Percentiles rank a stretch among this genome's conserved stretches.
These are phyloP conservation scores for Russula olivacea DNA, from an alignment of 768 basidiomycete species.

Conservation along the genomic window DNA sequence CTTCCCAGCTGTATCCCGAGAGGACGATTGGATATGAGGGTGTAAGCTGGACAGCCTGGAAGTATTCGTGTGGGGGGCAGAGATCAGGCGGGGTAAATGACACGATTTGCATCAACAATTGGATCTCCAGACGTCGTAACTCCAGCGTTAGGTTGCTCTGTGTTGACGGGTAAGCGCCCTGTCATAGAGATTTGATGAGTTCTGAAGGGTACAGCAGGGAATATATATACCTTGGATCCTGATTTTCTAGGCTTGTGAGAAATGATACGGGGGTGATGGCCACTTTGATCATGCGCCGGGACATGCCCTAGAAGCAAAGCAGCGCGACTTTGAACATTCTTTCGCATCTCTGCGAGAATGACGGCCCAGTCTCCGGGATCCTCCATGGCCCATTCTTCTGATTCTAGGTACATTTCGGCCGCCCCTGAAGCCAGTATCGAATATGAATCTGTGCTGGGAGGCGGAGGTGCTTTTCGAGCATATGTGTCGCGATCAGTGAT, in stretches of 20 bases:
- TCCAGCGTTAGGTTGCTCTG: constrained; percentile 11
- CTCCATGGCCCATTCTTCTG: constrained; percentile 14
- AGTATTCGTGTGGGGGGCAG: constrained; percentile 16
- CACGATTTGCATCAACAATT: constrained; percentile 8
- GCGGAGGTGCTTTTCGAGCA: not conserved
- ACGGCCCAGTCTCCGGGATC: constrained; percentile 10
- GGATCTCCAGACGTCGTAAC: constrained; percentile 17
- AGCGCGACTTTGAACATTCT: constrained; percentile 11
- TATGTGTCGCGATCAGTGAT: not conserved
- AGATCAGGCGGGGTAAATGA: constrained; percentile 13
- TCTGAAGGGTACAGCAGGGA: not conserved
- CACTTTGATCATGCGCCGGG: not conserved
- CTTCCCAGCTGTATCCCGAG: constrained; percentile 17
- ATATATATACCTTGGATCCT: constrained; percentile 7
- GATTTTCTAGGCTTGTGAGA: not conserved
- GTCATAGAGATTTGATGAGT: not conserved
- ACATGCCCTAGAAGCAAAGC: constrained; percentile 6
- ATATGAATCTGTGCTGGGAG: not conserved
- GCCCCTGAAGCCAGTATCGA: not conserved
- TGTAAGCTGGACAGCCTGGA: constrained; percentile 2
- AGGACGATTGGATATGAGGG: constrained; percentile 15
- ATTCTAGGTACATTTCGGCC: not conserved
- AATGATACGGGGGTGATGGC: not conserved
- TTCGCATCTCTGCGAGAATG: constrained; percentile 16
- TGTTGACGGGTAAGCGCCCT: constrained; percentile 3